Conservation (phyloP, 2,329 filamentous ascomycete genomes). For the Xylariaceae sp. region DNA sequence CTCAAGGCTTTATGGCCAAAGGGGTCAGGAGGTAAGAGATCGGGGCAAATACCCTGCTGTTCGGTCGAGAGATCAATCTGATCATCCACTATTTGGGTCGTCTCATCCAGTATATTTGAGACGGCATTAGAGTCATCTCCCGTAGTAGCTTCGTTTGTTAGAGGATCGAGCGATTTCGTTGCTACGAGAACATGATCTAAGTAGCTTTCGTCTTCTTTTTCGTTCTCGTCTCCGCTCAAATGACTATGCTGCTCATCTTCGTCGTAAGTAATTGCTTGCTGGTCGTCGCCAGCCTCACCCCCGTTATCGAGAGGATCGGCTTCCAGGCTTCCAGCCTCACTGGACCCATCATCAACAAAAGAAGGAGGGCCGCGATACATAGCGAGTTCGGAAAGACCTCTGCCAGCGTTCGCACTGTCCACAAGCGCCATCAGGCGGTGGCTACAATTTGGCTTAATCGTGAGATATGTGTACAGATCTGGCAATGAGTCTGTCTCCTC, state of each 20-base stretch:
- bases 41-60: constrained; percentile 26
- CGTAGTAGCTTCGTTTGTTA: too few species aligned
- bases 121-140: too few species aligned
- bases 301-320: neutral
- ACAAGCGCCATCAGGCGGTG: constrained; percentile 31
- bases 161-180: too few species aligned
- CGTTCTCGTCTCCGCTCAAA: neutral
- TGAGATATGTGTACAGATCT: constrained; percentile 30
- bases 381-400: constrained; percentile 31
- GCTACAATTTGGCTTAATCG: constrained; percentile 30
- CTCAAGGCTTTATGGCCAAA: constrained; percentile 3
- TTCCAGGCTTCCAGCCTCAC: constrained; percentile 3
- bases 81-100: constrained; percentile 21
- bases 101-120: constrained; percentile 10
- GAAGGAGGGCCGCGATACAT: constrained; percentile 28
- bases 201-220: neutral
- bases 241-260: neutral
- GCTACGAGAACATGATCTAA: too few species aligned
- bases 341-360: constrained; percentile 7
- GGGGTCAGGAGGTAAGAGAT: constrained; percentile 5
- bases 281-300: constrained; percentile 1
- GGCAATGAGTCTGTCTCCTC: constrained; percentile 23
- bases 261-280: constrained; percentile 5
- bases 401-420: constrained; percentile 30
- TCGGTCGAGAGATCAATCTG: constrained; percentile 22